Evolutionary conservation across 2,329 filamentous ascomycete genomes (phyloP), one percentile per base, ranked within the genome.

Genomic region (Xylariomycetidae sp.): DNA sequence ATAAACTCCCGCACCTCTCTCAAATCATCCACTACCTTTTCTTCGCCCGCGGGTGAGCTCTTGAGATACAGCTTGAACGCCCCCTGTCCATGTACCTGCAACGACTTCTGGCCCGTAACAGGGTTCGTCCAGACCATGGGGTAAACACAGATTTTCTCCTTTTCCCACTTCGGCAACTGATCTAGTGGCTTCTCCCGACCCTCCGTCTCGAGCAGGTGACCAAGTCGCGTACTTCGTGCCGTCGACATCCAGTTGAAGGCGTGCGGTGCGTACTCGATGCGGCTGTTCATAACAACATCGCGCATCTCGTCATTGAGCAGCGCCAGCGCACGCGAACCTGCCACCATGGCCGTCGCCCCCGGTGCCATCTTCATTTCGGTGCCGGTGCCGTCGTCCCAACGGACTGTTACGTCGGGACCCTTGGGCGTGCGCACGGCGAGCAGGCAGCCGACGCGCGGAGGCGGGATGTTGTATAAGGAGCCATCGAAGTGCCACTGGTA

Each of bases 91-190:
- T 60, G 57, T 10, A 61, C 50, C 40, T 61, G 58, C 30, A 61
- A 40, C 12, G 40, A 44, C 37, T 36, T 34, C 23, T 46, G 40
- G 8, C 43, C 41, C 17, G 57, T 59, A 30, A 49, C 46, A 7
- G 57, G 57, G 39, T 61, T 61, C 17, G 53, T 54, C 56, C 57
- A 60, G 9, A 59, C 57, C 58, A 61, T 60, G 1, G 58, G 56
- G 35, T 60, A 60, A 17, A 51, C 40, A 38, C 55, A 58, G 11
- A 58, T 42, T 16, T 58, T 53, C 27, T 48, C 52, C 10, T 44
- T 33, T 11, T 40, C 41, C 48, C 56, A 54, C 2, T 52, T 44
- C 22, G 53, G 53, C 25, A 61, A 39, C 37, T 54, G 34, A 30
- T 57, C 54, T 3, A 56, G 38, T 0, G 55, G 53, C 38, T 47